Evolutionary conservation across 805 yeast genomes (phyloP), one percentile per base, ranked within the genome.

Genomic region (Teunomyces funiuensis): DNA sequence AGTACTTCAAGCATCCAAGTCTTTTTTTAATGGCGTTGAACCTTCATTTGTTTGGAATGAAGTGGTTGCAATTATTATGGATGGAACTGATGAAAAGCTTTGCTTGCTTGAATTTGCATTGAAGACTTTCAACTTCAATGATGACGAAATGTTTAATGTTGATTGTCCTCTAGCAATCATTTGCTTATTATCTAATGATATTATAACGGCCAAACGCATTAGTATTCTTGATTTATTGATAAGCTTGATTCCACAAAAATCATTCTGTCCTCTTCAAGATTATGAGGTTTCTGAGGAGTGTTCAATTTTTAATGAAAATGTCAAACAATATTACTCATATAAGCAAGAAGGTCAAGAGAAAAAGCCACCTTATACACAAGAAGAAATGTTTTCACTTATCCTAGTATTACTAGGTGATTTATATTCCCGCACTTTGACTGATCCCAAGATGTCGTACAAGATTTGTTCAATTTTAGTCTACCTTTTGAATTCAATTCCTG

Each of bases 21-120:
- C 82, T 0, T 82, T 91, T 42, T 88, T 93, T 58, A 96, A 93
- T 61, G 83, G 88, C 4, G 84, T 90, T 2, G 99, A 93, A 55
- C 79, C 96, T 0, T 60, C 72, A 19, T 76, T 76, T 19, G 90
- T 93, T 4, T 91, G 96, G 90, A 72, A 80, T 3, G 61, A 84
- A 2, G 48, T 50, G n/a, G 67, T 77, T 36, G 60, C 60, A 1
- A 58, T 82, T 19, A 58, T 82, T 3, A 40, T 56, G n/a, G 46
- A 50, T 2, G 64, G 63, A 1, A 50, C 41, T 4, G 52, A 43
- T 1, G 37, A 51, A 4, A 60, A 75, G 28, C 50, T 79, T 16
- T 74, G 70, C 0, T 64, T 85, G 14, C 65, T 88, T 6, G 61
- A 66, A 4, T 90, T 82, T 58, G 71, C 87, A 13, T 48, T 88